Evolutionary conservation across 345 rosid genomes (phyloP).

Genomic region (Punica granatum): DNA sequence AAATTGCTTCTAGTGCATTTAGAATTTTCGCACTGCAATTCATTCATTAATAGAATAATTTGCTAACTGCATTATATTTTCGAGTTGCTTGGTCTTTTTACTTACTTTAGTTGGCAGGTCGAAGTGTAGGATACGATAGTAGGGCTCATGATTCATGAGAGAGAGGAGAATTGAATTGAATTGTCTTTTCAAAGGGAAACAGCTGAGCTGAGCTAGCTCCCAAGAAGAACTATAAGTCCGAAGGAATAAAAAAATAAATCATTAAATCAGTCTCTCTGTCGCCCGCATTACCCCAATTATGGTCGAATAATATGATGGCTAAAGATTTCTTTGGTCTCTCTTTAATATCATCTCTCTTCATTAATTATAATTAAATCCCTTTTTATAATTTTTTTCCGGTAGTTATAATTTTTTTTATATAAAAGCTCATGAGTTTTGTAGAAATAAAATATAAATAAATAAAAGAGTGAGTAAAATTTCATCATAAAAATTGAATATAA

Average conservation of each 20-base stretch:
- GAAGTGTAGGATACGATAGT: background rate
- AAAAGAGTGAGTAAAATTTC: too few relatives aligned
- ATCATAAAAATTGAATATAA: too few relatives aligned
- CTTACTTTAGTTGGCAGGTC: conserved; percentile 24
- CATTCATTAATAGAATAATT: too few relatives aligned
- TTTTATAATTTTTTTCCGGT: too few relatives aligned
- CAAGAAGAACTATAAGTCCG: conserved; percentile 15
- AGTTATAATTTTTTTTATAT: too few relatives aligned
- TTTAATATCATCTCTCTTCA: background rate
- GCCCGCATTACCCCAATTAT: conserved; percentile 50
- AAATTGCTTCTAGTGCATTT: too few relatives aligned
- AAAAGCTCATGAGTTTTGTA: too few relatives aligned
- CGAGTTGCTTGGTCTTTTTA: background rate
- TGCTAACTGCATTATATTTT: too few relatives aligned
- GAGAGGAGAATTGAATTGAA: conserved; percentile 1
- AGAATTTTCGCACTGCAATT: too few relatives aligned
- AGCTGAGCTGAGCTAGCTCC: conserved; percentile 46
- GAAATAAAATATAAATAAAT: too few relatives aligned
- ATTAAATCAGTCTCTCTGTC: conserved; percentile 28
- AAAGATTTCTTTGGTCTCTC: background rate
- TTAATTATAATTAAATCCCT: background rate
- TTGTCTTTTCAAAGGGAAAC: conserved; percentile 40
- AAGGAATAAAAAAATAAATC: background rate
- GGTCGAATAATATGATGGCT: conserved; percentile 41
- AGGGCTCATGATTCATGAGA: conserved; percentile 22